phyloP scores from a whole-genome alignment of 1,284 basidiomycete genomes.

The Sparassis latifolia region DNA sequence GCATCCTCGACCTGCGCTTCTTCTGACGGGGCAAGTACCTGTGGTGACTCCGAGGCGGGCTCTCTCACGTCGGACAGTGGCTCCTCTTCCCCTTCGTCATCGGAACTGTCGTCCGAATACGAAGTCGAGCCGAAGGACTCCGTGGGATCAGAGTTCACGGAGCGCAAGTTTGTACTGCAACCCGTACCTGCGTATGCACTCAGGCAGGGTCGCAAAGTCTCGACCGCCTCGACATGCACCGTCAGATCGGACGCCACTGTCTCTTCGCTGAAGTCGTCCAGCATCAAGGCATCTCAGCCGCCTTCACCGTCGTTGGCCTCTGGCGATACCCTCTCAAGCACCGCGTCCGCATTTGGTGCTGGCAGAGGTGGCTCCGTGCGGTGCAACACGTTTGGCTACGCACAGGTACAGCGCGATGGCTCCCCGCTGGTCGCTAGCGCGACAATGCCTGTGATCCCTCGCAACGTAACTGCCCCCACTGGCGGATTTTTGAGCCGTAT shows the following conservation, averaged over 20 bases:
- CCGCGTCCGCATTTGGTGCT: slow-evolving; percentile 1
- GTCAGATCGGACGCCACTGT: slow-evolving; percentile 21
- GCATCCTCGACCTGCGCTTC: slow-evolving; percentile 24
- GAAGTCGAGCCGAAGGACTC: slow-evolving; percentile 35
- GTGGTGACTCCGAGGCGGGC: slow-evolving; percentile 53
- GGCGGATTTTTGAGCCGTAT: slow-evolving; percentile 56
- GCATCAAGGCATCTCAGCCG: slow-evolving; percentile 3
- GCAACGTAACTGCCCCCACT: slow-evolving; percentile 20
- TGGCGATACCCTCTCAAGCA: neutral
- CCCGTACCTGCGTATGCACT: slow-evolving; percentile 38
- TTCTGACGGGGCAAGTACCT: slow-evolving; percentile 35
- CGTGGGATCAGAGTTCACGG: slow-evolving; percentile 19
- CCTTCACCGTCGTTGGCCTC: slow-evolving; percentile 11
- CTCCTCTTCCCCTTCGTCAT: slow-evolving; percentile 40
- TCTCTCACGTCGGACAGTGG: slow-evolving; percentile 59
- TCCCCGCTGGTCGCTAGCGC: slow-evolving; percentile 22
- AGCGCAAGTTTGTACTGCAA: slow-evolving; percentile 33
- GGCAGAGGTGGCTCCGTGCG: slow-evolving; percentile 10
- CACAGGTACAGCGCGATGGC: slow-evolving; percentile 3
- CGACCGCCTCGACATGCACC: slow-evolving; percentile 29
- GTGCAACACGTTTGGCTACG: slow-evolving; percentile 5
- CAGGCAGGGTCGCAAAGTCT: slow-evolving; percentile 34
- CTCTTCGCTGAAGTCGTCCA: slow-evolving; percentile 12
- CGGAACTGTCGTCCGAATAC: slow-evolving; percentile 39
- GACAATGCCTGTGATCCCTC: slow-evolving; percentile 38